phyloP scores from a whole-genome alignment of 371 early-diverging fungal genomes.

The Mortierella sp. region DNA sequence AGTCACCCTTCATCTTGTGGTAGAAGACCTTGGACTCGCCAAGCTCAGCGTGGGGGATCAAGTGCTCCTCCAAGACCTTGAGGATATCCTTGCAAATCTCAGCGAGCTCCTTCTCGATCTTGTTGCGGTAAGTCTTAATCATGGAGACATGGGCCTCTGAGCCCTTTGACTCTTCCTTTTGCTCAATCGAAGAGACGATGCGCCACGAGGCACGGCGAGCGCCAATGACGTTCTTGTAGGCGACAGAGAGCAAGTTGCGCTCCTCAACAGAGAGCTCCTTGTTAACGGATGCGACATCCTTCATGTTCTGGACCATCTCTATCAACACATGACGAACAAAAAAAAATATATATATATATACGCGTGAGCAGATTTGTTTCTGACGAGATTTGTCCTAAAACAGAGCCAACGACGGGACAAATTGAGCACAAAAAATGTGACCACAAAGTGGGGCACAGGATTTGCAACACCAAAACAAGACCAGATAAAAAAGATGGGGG shows the following conservation, averaged over 20 bases:
- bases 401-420: slow-evolving; percentile 3
- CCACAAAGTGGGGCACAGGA: background rate
- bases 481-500: background rate
- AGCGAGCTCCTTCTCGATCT: slow-evolving; percentile 95
- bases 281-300: slow-evolving; percentile 80
- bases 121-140: slow-evolving; percentile 92
- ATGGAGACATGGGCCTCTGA: slow-evolving; percentile 86
- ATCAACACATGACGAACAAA: slow-evolving; percentile 10
- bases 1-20: slow-evolving; percentile 99
- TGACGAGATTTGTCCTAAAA: background rate
- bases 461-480: background rate
- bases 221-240: slow-evolving; percentile 99
- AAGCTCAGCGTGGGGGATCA: slow-evolving; percentile 88
- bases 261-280: slow-evolving; percentile 95
- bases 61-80: slow-evolving; percentile 88
- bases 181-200: slow-evolving; percentile 98
- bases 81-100: slow-evolving; percentile 98
- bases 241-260: slow-evolving; percentile 98
- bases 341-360: background rate
- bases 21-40: slow-evolving; percentile 99
- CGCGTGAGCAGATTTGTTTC: background rate
- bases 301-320: slow-evolving; percentile 98
- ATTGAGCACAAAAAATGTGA: slow-evolving; percentile 4
- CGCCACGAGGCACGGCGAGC: slow-evolving; percentile 99
- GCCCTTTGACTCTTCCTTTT: slow-evolving; percentile 97